Evolutionary conservation across 1,284 basidiomycete species (phyloP), one percentile per base, ranked within the genome.

Genomic region (Apiotrichum sp.): DNA sequence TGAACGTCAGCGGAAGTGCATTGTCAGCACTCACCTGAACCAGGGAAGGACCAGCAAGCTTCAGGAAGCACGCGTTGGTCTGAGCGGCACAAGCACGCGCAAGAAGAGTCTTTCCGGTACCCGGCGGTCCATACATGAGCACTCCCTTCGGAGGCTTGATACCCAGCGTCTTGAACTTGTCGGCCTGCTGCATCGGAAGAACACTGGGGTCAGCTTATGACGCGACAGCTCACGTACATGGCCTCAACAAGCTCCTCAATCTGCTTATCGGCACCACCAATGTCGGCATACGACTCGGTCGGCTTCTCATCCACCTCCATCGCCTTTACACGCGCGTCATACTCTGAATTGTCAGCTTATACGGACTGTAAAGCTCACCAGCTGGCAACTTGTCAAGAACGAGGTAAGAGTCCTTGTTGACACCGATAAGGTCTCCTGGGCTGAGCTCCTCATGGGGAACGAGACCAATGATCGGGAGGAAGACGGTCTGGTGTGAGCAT

Each of bases 331-430:
- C 87, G 78, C 38, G 84, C 85, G 67, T 89, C 87, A 73, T 86
- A 89, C 68, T 89, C 87, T 58, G 83, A n/a, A 78, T 9, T 13
- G 42, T 47, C 35, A 55, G 48, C 36, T 46, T 3, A 35, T 0
- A 2, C 11, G 1, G 7, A 7, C 22, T 0, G 11, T 3, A 14
- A 16, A n/a, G 61, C 72, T 53, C 14, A 74, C 74, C 74, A 14
- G 69, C 74, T 6, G 86, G 86, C 3, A 89, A 78, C 49, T 84
- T 95, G 77, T 98, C 95, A 34, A 99, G 83, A 45, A 98, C 84
- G 60, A 99, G 84, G 72, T 98, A 98, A n/a, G 92, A 97, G 75
- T 98, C 95, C 77, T 99, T 99, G 81, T 99, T 98, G 51, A 98
- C 95, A 62, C 95, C 95, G 67, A 99, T 96, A 55, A 99, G 82